Evolutionary conservation across 1,284 basidiomycete genomes (phyloP).

Genomic region (Boletus smithii): DNA sequence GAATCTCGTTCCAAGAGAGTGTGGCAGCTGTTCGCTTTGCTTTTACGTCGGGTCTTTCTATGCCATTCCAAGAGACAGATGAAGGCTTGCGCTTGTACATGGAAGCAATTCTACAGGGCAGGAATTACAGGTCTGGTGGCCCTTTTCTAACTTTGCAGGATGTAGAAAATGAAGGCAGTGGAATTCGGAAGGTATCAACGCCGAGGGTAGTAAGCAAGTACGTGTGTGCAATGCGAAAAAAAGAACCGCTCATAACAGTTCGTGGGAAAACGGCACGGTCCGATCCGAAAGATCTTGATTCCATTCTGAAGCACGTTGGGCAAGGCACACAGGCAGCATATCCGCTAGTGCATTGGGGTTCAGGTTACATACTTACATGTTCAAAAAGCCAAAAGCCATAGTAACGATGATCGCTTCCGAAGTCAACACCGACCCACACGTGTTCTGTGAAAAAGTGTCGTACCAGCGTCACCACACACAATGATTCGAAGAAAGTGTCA

Average conservation of each 20-base stretch:
- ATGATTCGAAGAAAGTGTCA: background rate
- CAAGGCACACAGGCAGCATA: constrained; percentile 16
- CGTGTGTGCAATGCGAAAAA: background rate
- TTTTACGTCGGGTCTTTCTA: background rate
- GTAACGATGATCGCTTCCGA: constrained; percentile 29
- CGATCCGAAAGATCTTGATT: constrained; percentile 25
- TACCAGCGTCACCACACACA: background rate
- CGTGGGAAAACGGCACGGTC: constrained; percentile 18
- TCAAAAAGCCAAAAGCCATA: constrained; percentile 12
- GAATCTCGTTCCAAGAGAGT: constrained; percentile 60
- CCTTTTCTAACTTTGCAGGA: constrained; percentile 1
- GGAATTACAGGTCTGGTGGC: background rate
- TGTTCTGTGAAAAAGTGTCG: constrained; percentile 5
- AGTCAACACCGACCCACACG: constrained; percentile 13
- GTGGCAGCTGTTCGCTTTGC: constrained; percentile 31
- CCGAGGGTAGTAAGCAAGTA: background rate
- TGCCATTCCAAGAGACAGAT: constrained; percentile 11
- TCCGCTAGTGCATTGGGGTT: constrained; percentile 11
- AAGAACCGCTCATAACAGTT: background rate
- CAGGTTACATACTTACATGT: constrained; percentile 23
- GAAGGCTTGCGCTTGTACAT: constrained; percentile 21
- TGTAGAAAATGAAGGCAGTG: constrained; percentile 9
- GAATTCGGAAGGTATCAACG: background rate
- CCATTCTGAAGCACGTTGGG: constrained; percentile 26
- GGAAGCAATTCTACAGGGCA: background rate